Conservation (phyloP, 73 alveolate genomes). For the Paramecium primaurelia region DNA sequence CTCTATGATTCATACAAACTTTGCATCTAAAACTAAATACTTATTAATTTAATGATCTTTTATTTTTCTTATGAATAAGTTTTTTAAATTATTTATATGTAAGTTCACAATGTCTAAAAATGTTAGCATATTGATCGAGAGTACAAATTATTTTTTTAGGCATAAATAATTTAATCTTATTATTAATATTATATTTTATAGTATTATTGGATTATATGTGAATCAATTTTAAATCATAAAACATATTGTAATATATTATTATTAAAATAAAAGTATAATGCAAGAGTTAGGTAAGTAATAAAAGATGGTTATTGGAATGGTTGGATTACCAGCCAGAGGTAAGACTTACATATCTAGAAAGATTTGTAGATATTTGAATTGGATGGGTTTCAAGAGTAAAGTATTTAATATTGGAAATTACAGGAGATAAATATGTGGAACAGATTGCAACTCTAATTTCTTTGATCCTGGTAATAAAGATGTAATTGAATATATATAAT, state of each 20-base stretch:
- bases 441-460: conserved; percentile 33
- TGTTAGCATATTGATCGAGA: conserved; percentile 13
- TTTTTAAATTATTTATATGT: neutral
- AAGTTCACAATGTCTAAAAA: neutral
- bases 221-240: neutral
- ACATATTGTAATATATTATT: neutral
- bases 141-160: neutral
- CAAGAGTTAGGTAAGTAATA: neutral
- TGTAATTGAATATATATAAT: neutral
- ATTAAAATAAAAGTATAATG: neutral
- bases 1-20: conserved; percentile 22
- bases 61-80: neutral
- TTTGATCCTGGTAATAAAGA: conserved; percentile 39
- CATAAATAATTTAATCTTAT: neutral
- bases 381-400: conserved; percentile 68
- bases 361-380: conserved; percentile 63
- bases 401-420: conserved; percentile 72
- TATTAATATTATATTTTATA: neutral
- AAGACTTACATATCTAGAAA: conserved; percentile 72
- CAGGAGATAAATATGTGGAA: conserved; percentile 37
- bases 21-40: neutral
- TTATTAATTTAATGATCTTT: neutral
- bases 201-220: neutral
- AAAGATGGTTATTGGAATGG: conserved; percentile 71
- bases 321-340: conserved; percentile 79